Percentiles rank a stretch among this genome's conserved stretches.
These are phyloP conservation scores for Tothia fuscella DNA, from an alignment of 2,329 filamentous ascomycete genomes.

Conservation along the genomic window DNA sequence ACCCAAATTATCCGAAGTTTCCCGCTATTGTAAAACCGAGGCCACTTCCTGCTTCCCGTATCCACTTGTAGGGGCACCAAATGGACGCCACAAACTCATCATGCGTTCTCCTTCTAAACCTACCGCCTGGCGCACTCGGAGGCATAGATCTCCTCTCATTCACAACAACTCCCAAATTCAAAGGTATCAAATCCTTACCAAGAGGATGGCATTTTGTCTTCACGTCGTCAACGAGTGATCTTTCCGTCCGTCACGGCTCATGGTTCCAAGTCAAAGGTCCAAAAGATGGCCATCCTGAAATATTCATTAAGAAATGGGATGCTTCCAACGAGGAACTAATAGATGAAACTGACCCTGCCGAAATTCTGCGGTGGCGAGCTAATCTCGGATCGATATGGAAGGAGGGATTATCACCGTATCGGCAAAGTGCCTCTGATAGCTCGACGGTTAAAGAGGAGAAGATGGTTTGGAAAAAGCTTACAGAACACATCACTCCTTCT, in stretches of 20 bases:
- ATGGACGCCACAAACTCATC: constrained; percentile 9
- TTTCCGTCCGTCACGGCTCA: constrained; percentile 48
- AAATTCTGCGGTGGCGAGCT: constrained; percentile 38
- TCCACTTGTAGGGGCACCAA: too few species aligned
- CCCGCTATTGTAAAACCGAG: too few species aligned
- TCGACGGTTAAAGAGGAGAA: constrained; percentile 28
- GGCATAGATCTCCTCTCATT: constrained; percentile 49
- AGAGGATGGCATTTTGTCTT: constrained; percentile 50
- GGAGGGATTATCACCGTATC: constrained; percentile 37
- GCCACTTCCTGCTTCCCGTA: too few species aligned
- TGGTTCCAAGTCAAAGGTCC: constrained; percentile 42
- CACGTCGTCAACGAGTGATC: constrained; percentile 43
- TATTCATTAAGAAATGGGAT: constrained; percentile 48
- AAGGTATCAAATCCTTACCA: constrained; percentile 47
- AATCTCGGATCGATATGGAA: constrained; percentile 46
- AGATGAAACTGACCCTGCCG: constrained; percentile 28
- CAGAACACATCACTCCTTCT: constrained; percentile 35
- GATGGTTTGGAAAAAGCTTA: constrained; percentile 42
- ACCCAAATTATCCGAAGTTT: too few species aligned
- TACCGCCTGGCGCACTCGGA: constrained; percentile 35
- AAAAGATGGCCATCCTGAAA: constrained; percentile 12
- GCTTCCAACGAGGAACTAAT: constrained; percentile 33
- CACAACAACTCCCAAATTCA: constrained; percentile 48
- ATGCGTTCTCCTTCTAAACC: constrained; percentile 29
- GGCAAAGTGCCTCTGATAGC: constrained; percentile 27